These are phyloP conservation scores for Talaromyces sp. DNA, from an alignment of 2,329 filamentous ascomycete species.

Conservation along the genomic window DNA sequence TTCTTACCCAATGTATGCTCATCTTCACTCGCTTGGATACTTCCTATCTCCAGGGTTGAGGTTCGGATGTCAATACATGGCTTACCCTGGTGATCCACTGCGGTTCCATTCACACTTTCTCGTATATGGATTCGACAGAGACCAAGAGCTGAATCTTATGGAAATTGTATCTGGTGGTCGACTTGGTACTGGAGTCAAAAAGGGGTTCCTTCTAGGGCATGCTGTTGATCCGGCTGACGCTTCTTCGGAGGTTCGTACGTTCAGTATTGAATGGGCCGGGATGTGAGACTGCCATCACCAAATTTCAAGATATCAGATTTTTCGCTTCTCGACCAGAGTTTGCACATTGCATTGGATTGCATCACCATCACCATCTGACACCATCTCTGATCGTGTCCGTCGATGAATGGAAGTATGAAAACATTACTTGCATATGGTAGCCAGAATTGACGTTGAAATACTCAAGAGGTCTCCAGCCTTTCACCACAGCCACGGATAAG, in stretches of 20 bases:
- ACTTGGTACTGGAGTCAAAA: slow-evolving; percentile 91
- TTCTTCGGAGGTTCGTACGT: slow-evolving; percentile 55
- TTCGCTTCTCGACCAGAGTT: not conserved
- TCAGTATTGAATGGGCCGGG: slow-evolving; percentile 89
- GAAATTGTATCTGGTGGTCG: slow-evolving; percentile 82
- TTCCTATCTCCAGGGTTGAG: slow-evolving; percentile 88
- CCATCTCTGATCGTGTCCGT: not conserved
- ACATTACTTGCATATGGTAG: not conserved
- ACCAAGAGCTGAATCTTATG: slow-evolving; percentile 76
- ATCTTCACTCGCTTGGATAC: slow-evolving; percentile 73
- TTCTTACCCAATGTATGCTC: slow-evolving; percentile 71
- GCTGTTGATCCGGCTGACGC: slow-evolving; percentile 47
- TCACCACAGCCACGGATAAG: not conserved
- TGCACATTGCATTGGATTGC: not conserved
- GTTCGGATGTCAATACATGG: slow-evolving; percentile 90
- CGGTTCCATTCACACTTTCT: slow-evolving; percentile 95
- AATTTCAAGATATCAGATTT: not conserved
- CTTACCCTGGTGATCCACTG: slow-evolving; percentile 91
- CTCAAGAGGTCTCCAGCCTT: too few species aligned
- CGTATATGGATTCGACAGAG: slow-evolving; percentile 77
- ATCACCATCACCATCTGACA: not conserved
- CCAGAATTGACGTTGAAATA: not conserved
- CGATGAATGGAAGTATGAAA: too few species aligned
- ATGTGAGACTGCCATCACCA: slow-evolving; percentile 55
- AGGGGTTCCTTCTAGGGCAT: slow-evolving; percentile 75